Percentiles rank a stretch among this genome's conserved stretches.
These are phyloP conservation scores for Nitzschia sp. DNA, from an alignment of 108 stramenopile species.

Conservation along the genomic window DNA sequence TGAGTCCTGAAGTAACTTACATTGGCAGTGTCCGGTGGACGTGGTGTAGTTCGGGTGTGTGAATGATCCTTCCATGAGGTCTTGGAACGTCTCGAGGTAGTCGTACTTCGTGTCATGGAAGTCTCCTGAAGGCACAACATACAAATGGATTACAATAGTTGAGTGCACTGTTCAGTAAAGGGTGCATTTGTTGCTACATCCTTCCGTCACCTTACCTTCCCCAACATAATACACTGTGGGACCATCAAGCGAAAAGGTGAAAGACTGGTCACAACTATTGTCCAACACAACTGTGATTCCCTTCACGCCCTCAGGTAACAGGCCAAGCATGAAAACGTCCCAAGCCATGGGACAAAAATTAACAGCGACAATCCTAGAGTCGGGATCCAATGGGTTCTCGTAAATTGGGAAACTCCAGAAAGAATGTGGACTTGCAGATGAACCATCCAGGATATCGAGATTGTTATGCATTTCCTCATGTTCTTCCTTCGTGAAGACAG, in stretches of 20 bases:
- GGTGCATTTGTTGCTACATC: not conserved
- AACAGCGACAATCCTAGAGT: constrained; percentile 3
- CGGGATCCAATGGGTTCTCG: not conserved
- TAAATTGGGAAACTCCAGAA: constrained; percentile 1
- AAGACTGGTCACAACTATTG: constrained; percentile 8
- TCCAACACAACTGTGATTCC: constrained; percentile 6
- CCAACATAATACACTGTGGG: not conserved
- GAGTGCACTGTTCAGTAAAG: too few species aligned
- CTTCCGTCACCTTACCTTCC: not conserved
- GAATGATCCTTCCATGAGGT: constrained; percentile 5
- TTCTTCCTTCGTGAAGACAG: constrained; percentile 9
- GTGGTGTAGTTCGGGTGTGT: not conserved
- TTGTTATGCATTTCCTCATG: constrained; percentile 10
- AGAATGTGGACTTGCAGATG: constrained; percentile 2
- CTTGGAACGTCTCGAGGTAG: not conserved
- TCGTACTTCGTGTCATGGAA: constrained; percentile 14
- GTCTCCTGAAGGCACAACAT: not conserved
- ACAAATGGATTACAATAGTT: too few species aligned
- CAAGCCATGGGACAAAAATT: not conserved
- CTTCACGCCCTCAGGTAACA: not conserved
- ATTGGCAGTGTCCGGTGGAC: not conserved
- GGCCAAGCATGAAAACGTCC: not conserved
- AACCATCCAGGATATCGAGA: not conserved
- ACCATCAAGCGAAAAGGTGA: constrained; percentile 8
- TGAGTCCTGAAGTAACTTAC: not conserved